phyloP scores from a whole-genome alignment of 352 stramenopile species.

The Phytophthora boehmeriae region DNA sequence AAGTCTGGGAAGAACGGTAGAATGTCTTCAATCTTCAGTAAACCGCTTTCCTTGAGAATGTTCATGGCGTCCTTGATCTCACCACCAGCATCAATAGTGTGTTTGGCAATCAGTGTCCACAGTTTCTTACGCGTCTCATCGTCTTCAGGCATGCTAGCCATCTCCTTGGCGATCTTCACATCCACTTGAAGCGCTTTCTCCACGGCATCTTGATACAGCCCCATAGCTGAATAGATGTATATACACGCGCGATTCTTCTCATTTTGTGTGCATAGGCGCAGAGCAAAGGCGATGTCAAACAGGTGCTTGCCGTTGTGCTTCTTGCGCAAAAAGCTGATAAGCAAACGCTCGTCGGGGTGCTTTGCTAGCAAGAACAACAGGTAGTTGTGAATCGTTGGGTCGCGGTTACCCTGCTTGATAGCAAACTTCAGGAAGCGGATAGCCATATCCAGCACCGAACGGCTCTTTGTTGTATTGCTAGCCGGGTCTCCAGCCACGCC shows the following conservation, averaged over 20 bases:
- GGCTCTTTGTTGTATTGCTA: slow-evolving; percentile 51
- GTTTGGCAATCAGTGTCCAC: slow-evolving; percentile 93
- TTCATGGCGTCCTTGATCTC: slow-evolving; percentile 87
- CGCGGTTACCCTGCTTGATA: slow-evolving; percentile 91
- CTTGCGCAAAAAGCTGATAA: slow-evolving; percentile 92
- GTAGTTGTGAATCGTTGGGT: slow-evolving; percentile 94
- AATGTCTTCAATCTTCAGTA: slow-evolving; percentile 95
- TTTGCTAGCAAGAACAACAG: slow-evolving; percentile 91
- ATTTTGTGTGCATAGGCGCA: slow-evolving; percentile 92
- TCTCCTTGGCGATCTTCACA: slow-evolving; percentile 94
- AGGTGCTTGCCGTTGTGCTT: slow-evolving; percentile 86
- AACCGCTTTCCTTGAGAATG: slow-evolving; percentile 85
- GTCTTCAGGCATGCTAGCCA: slow-evolving; percentile 91
- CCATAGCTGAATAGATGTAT: slow-evolving; percentile 95
- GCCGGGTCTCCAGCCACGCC: slow-evolving; percentile 15
- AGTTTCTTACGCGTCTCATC: slow-evolving; percentile 92
- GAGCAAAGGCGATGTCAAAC: slow-evolving; percentile 93
- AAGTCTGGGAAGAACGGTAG: slow-evolving; percentile 96
- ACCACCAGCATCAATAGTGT: slow-evolving; percentile 89
- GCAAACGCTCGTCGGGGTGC: slow-evolving; percentile 85
- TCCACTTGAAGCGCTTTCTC: slow-evolving; percentile 90
- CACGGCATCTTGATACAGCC: slow-evolving; percentile 92
- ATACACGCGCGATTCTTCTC: slow-evolving; percentile 93
- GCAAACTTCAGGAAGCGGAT: slow-evolving; percentile 94
- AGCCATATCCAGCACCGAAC: slow-evolving; percentile 86